Conservation (phyloP, 345 rosid genomes). For the Citrus unshiu region DNA sequence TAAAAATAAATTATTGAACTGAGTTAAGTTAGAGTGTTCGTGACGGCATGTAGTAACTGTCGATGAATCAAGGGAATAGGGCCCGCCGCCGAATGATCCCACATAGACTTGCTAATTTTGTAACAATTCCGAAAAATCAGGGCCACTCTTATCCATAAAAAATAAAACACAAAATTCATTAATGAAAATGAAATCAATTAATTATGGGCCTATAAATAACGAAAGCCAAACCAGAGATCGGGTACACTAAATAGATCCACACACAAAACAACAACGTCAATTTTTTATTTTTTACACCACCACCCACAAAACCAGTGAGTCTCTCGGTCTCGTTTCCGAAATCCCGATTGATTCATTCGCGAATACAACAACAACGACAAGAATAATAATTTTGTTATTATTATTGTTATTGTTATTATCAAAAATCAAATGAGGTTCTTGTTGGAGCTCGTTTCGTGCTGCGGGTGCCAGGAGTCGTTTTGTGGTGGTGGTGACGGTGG, state of each 20-base stretch:
- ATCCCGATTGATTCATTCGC: background rate
- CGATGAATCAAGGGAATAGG: background rate
- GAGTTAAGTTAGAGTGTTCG: too few relatives aligned
- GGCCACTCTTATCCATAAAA: background rate
- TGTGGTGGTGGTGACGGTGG: background rate
- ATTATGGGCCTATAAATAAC: background rate
- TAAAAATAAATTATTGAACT: too few relatives aligned
- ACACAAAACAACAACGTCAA: background rate
- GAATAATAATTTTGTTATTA: too few relatives aligned
- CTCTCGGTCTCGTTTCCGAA: too few relatives aligned
- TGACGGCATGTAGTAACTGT: too few relatives aligned
- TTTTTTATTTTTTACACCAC: background rate
- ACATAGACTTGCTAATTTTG: background rate
- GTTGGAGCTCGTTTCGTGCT: conserved; percentile 49
- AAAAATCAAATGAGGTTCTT: conserved; percentile 40
- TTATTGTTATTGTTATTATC: too few relatives aligned
- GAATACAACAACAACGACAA: rapidly evolving
- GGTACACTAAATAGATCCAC: background rate
- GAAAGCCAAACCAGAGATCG: background rate
- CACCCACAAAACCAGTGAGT: background rate
- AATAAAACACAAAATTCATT: background rate
- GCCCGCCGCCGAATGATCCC: background rate
- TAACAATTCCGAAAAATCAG: background rate
- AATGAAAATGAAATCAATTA: background rate
- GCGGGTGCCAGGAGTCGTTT: conserved; percentile 15